Evolutionary conservation across 2,329 filamentous ascomycete genomes (phyloP), one percentile per base, ranked within the genome.

Genomic region (Cladosporium sp.): DNA sequence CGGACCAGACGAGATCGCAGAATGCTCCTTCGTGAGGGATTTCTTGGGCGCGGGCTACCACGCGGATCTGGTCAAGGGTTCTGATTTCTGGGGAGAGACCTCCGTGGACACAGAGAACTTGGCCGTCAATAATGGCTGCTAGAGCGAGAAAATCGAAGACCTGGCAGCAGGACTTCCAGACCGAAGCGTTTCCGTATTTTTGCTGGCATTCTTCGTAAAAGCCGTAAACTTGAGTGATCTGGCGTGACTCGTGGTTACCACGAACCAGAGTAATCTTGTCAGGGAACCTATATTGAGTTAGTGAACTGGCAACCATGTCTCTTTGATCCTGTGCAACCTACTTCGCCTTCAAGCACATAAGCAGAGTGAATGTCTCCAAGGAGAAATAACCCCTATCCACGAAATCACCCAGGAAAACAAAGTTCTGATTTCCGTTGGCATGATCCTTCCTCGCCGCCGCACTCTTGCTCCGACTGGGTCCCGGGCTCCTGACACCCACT

Each of bases 151-250:
- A 90, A 71, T 90, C 87, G 68, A 90, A 90, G 42, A 90, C 85
- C 71, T 90, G 87, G 66, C 87, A 90, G 72, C 88, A 90, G 52
- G 86, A 87, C 73, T 90, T 90, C 87, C 87, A 90, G 55, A 90
- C 87, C 32, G 85, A 88, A 6, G 87, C 87, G 71, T 89, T 90
- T 60, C 87, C 87, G 67, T 90, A 90, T 70, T 90, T 90, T 64
- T 86, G 84, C 64, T 88, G 81, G 68, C 87, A 90, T 69, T 90
- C 87, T 68, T 90, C 87, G 72, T 90, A 90, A 72, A 90, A 90
- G 28, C 87, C 87, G 70, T 90, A 90, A 13, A 90, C 87, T 69
- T 89, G 86, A 13, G 87, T 90, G 65, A 90, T 90, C 70, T 90
- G 87, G 44, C 87, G 84, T 40, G 86, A 89, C 70, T 90, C 87